Base-by-base conservation (phyloP, 2,329 filamentous ascomycete genomes). In the Trichophaea hybrida region DNA sequence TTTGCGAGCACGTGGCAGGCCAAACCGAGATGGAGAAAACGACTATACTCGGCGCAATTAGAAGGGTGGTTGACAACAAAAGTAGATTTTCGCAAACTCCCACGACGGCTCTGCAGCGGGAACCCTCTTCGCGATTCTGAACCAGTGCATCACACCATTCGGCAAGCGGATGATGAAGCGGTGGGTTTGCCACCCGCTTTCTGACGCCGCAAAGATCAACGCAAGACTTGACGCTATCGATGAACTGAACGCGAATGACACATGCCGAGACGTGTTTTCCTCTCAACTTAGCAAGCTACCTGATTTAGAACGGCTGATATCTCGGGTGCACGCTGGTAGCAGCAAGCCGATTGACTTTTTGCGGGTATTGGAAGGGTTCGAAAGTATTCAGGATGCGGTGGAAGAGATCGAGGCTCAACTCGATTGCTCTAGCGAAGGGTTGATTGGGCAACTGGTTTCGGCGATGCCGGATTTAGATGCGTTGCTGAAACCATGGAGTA, bases 321-420 rank as follows among this genome's bases (percentile, higher is more conserved):
- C 93, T 33, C 85, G 93, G 24, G 85, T 98, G 10, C 93, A 98
- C 69, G 93, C 93, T 0, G 87, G 88, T 0, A 82, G 82, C 13
- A 96, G 90, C 74, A 88, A 83, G 69, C 80, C 88, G 0, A 86
- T 93, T 59, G 93, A 97, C 70, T 98, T 98, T 71, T 82, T 97
- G 50, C 86, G 84, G 53, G 91, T 97, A 0, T 77, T 98, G 0
- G 90, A 97, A 71, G 93, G 93, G 0, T 98, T 96, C 67, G 93
- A 97, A 74, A 91, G 96, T 72, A 97, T 98, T 50, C 89, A 96
- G 64, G 93, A 95, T 71, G 94, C 90, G 0, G 88, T 95, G 79
- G 80, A 81, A 56, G 77, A 97, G 24, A 78, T 97, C 0, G 77
- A 79, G 51, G 78, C 83, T 7, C 86, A 86, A 67, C 81, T 84